phyloP scores from a whole-genome alignment of 2,329 filamentous ascomycete genomes.

The Delphinella strobiligena region DNA sequence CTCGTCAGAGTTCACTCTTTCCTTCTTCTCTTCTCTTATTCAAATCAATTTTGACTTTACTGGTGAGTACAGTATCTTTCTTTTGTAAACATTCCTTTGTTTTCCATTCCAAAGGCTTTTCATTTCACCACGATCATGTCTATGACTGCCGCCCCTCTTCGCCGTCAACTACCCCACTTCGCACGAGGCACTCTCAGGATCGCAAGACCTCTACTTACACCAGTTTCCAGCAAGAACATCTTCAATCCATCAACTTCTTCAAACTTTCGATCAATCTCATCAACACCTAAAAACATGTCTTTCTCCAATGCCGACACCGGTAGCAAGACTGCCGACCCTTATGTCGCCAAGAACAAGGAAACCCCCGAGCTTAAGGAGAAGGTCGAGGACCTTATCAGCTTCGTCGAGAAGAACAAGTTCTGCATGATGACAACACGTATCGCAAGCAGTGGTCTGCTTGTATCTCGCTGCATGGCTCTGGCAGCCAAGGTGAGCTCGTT shows the following conservation, averaged over 20 bases:
- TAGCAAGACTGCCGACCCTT: constrained; percentile 60
- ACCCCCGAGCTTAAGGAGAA: constrained; percentile 60
- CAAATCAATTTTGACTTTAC: background rate
- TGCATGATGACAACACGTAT: constrained; percentile 80
- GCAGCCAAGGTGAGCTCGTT: constrained; percentile 53
- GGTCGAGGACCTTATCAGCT: constrained; percentile 58
- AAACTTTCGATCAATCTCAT: constrained; percentile 3
- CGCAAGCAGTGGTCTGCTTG: constrained; percentile 50
- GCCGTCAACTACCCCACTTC: constrained; percentile 10
- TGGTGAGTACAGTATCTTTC: background rate
- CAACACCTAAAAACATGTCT: constrained; percentile 20
- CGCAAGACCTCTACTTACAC: constrained; percentile 5
- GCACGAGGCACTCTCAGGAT: background rate
- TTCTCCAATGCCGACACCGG: constrained; percentile 51
- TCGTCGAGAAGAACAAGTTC: constrained; percentile 65
- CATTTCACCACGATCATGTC: constrained; percentile 7
- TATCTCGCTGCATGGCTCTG: constrained; percentile 77
- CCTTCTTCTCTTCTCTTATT: background rate
- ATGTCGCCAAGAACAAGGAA: constrained; percentile 64
- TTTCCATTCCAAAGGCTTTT: background rate
- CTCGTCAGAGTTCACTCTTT: background rate
- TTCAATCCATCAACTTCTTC: constrained; percentile 2
- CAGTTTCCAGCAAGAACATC: constrained; percentile 4
- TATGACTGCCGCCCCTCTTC: constrained; percentile 10
- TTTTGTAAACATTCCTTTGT: background rate